These are phyloP conservation scores for Oryza brachyantha DNA, from an alignment of 176 grass and related monocot species.

Conservation along the genomic window DNA sequence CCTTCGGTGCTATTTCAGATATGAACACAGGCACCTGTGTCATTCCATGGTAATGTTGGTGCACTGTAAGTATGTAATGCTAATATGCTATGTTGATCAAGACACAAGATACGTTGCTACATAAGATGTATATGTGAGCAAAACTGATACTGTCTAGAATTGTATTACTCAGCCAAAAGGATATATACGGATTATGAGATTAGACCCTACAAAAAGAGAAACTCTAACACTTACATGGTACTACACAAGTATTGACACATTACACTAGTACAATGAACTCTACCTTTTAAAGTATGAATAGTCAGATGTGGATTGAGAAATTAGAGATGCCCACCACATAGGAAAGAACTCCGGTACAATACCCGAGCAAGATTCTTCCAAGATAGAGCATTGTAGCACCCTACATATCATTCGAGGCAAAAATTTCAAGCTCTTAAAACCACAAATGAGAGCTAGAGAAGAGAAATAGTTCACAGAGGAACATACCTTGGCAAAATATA, in stretches of 20 bases:
- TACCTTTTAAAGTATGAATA: background rate
- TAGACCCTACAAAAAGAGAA: background rate
- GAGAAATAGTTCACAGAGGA: slow-evolving; percentile 2
- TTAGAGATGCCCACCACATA: slow-evolving; percentile 63
- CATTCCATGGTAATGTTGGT: slow-evolving; percentile 20
- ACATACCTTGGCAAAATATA: slow-evolving; percentile 56
- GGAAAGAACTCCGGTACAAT: slow-evolving; percentile 70
- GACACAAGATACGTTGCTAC: background rate
- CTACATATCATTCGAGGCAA: slow-evolving; percentile 15
- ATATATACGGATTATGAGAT: background rate
- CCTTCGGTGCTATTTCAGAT: slow-evolving; percentile 77
- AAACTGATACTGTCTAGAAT: background rate
- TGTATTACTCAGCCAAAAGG: background rate
- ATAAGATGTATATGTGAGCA: background rate
- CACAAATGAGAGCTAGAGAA: background rate
- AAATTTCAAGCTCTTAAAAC: slow-evolving; percentile 8
- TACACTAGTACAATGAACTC: background rate
- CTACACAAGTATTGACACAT: background rate
- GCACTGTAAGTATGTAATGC: background rate
- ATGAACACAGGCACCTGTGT: slow-evolving; percentile 67
- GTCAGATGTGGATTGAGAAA: background rate
- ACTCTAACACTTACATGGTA: background rate
- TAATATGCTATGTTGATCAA: background rate
- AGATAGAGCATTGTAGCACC: slow-evolving; percentile 43
- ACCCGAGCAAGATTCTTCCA: slow-evolving; percentile 54